Base-by-base conservation (phyloP, 257 asterid species). In the Linaria vulgaris region DNA sequence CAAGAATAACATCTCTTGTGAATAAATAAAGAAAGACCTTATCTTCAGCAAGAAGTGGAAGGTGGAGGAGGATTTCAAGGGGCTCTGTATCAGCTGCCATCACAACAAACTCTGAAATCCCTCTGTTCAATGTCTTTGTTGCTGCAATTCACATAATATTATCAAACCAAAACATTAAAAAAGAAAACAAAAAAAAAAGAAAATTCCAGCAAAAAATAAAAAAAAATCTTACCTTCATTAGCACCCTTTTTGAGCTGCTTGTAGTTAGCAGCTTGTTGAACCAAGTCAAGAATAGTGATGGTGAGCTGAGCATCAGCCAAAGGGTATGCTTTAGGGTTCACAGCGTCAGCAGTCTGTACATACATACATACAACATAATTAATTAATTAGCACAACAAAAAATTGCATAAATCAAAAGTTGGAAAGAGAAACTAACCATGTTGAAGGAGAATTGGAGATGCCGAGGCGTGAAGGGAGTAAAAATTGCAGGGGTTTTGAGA, bases 71-170 rank as follows among this genome's bases (percentile, higher is more conserved):
- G 69, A 91, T 91, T 60, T 91, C 96, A 56, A 91, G 95, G 0
- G 98, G 98, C 78, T 91, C 96, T 0, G 96, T 83, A 63, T 91
- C 96, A 39, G 96, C 96, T 0, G 98, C 96, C 96, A 88, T 77
- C 69, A 91, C 98, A 17, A 88, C 66, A 64, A 91, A 88, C 75
- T 88, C 98, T 7, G 98, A 88, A 66, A 91, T 88, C 17, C 96
- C 96, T 70, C 96, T 80, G 75, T 91, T 91, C 38, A 91, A 82
- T 0, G 98, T 91, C 85, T 91, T 91, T 0, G 98, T 91, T 9
- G 98, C 98, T 91, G 87, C 66, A 81, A 61, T 52, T 64, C 55
- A 60, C 16, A 60, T 54, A 44, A 14, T n/a, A n/a, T n/a, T n/a
- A n/a, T n/a, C 14, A 25, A 61, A 41, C 37, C 1, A 46, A 54